Evolutionary conservation across 1,284 basidiomycete species (phyloP).

Genomic region (Mycosarcoma mackinlayi): DNA sequence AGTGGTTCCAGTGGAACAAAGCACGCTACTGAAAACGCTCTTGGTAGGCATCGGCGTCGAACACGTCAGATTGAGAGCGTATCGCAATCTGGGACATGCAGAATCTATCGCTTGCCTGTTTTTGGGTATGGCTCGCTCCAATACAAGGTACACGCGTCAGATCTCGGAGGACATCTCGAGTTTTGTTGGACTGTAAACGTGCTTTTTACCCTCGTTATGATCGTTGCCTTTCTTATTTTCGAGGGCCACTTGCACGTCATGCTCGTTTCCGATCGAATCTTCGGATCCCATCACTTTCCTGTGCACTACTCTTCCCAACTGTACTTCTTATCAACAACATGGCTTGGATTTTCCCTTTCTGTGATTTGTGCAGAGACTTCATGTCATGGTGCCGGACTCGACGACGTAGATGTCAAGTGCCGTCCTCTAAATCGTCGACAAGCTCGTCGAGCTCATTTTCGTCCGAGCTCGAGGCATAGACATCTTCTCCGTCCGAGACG

Average conservation of each 20-base stretch:
- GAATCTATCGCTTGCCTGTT: conserved; percentile 66
- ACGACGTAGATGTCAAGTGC: too few relatives aligned
- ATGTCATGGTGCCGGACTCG: too few relatives aligned
- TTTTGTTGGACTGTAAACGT: conserved; percentile 43
- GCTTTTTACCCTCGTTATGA: not conserved
- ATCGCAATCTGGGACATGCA: conserved; percentile 67
- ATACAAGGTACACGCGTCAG: conserved; percentile 67
- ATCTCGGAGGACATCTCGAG: conserved; percentile 56
- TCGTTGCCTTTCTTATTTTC: not conserved
- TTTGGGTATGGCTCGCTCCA: conserved; percentile 56
- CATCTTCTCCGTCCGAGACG: not conserved
- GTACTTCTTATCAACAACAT: too few relatives aligned
- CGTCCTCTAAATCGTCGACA: conserved; percentile 3
- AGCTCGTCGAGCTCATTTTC: conserved; percentile 17
- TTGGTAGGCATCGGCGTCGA: conserved; percentile 69
- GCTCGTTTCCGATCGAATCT: not conserved
- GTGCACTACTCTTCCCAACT: not conserved
- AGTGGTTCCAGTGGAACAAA: conserved; percentile 68
- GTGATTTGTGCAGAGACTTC: too few relatives aligned
- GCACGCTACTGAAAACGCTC: conserved; percentile 68
- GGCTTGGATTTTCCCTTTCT: too few relatives aligned
- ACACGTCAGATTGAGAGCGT: conserved; percentile 66
- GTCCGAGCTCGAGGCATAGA: not conserved
- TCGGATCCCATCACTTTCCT: not conserved
- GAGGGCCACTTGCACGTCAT: too few relatives aligned